Conservation (phyloP, 1,139 yeast species). For the Geotrichum reessii region DNA sequence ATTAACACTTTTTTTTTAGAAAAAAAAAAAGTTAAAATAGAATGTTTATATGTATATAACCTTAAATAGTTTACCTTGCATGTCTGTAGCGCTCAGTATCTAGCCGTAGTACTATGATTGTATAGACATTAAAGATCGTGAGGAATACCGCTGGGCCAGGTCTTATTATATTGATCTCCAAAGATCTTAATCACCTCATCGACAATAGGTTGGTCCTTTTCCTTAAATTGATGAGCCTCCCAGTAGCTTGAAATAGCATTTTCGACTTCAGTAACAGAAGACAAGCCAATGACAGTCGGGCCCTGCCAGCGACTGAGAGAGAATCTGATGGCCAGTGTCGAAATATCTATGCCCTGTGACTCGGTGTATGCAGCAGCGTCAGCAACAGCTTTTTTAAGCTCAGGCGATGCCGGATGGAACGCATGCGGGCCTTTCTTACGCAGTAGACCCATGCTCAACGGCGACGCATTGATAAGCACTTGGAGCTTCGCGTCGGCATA, state of each 20-base stretch:
- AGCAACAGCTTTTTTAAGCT: constrained; percentile 51
- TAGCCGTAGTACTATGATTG: not conserved
- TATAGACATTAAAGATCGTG: constrained; percentile 21
- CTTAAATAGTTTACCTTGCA: not conserved
- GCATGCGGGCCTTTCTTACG: constrained; percentile 59
- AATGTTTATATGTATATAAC: no score
- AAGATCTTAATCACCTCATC: constrained; percentile 44
- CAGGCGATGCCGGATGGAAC: constrained; percentile 77
- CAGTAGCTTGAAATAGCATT: constrained; percentile 57
- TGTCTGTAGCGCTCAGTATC: not conserved
- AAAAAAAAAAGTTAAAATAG: not conserved
- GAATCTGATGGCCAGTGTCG: constrained; percentile 74
- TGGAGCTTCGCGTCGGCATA: constrained; percentile 50
- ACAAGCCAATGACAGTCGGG: constrained; percentile 70
- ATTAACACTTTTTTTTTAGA: not conserved
- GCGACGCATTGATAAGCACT: constrained; percentile 69
- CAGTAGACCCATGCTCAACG: constrained; percentile 80
- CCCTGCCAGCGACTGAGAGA: constrained; percentile 62
- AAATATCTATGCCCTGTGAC: constrained; percentile 51
- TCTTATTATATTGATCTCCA: constrained; percentile 53
- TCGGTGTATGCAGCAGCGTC: constrained; percentile 47
- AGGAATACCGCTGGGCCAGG: constrained; percentile 66
- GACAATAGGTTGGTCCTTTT: constrained; percentile 43
- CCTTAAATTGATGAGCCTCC: constrained; percentile 38
- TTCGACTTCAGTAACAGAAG: constrained; percentile 54